These are phyloP conservation scores for Termitomyces sp. DNA, from an alignment of 768 basidiomycete genomes.

Conservation along the genomic window DNA sequence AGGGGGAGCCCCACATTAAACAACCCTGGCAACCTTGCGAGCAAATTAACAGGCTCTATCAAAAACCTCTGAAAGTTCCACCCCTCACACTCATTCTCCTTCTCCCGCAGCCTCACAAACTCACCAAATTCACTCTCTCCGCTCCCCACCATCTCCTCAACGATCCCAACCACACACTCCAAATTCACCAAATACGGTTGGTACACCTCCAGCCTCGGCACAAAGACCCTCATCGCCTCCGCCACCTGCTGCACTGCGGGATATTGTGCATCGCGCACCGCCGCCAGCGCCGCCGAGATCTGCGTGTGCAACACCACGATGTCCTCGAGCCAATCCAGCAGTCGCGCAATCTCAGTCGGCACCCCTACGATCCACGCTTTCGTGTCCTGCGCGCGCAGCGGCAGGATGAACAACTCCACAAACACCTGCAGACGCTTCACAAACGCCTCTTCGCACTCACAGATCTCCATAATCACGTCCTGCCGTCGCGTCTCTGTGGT, in stretches of 20 bases:
- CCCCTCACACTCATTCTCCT: slow-evolving; percentile 45
- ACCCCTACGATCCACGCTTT: slow-evolving; percentile 80
- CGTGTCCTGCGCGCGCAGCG: slow-evolving; percentile 67
- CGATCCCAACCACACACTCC: slow-evolving; percentile 49
- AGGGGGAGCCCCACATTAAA: slow-evolving; percentile 55
- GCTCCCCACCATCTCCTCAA: slow-evolving; percentile 46
- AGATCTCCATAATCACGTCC: slow-evolving; percentile 53
- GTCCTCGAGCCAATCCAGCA: slow-evolving; percentile 89
- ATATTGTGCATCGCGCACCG: slow-evolving; percentile 33
- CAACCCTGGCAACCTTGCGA: slow-evolving; percentile 65
- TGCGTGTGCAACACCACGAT: slow-evolving; percentile 74
- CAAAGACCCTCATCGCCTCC: slow-evolving; percentile 52
- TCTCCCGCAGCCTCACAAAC: slow-evolving; percentile 70
- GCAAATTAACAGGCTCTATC: slow-evolving; percentile 68
- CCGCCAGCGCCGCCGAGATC: slow-evolving; percentile 37
- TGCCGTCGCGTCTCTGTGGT: slow-evolving; percentile 12
- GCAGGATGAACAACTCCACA: slow-evolving; percentile 69
- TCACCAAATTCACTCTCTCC: slow-evolving; percentile 74
- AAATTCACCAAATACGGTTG: slow-evolving; percentile 82
- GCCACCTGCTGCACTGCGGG: slow-evolving; percentile 51
- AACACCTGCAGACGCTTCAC: slow-evolving; percentile 62
- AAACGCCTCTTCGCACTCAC: slow-evolving; percentile 63
- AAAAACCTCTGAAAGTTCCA: slow-evolving; percentile 67
- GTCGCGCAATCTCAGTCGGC: slow-evolving; percentile 58
- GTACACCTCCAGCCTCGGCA: slow-evolving; percentile 72